phyloP scores from a whole-genome alignment of 2,329 filamentous ascomycete species.

The Alternaria arborescens region DNA sequence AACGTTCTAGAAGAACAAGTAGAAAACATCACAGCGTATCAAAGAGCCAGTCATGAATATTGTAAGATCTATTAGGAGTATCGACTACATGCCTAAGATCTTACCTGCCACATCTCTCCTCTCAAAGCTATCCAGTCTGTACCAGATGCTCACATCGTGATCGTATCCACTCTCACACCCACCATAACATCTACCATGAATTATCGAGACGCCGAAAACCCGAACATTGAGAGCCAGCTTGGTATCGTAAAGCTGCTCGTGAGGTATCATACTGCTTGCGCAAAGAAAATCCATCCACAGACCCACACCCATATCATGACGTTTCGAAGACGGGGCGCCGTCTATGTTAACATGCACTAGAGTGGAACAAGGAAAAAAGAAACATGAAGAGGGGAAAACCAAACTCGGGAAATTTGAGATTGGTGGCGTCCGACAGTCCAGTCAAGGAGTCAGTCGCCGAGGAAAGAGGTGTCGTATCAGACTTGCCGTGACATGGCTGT shows the following conservation, averaged over 20 bases:
- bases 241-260: conserved; percentile 25
- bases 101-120: conserved; percentile 1
- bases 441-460: conserved; percentile 39
- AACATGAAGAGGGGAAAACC: conserved; percentile 24
- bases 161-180: conserved; percentile 23
- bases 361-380: conserved; percentile 36
- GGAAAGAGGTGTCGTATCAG: conserved; percentile 23
- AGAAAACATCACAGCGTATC: neutral
- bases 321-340: conserved; percentile 38
- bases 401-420: conserved; percentile 25
- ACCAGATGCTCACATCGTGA: conserved; percentile 23
- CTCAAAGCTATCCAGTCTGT: conserved; percentile 28
- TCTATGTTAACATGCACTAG: conserved; percentile 42
- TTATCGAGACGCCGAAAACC: conserved; percentile 26
- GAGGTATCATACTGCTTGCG: conserved; percentile 43
- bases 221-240: conserved; percentile 27
- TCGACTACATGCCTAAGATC: conserved; percentile 30
- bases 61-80: conserved; percentile 25
- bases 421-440: conserved; percentile 34
- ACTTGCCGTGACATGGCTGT: conserved; percentile 16
- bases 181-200: conserved; percentile 20
- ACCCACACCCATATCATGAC: conserved; percentile 35
- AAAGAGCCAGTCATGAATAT: conserved; percentile 4
- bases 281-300: conserved; percentile 30
- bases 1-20: neutral